These are phyloP conservation scores for Moelleriella libera DNA, from an alignment of 2,329 filamentous ascomycete genomes.

Conservation along the genomic window DNA sequence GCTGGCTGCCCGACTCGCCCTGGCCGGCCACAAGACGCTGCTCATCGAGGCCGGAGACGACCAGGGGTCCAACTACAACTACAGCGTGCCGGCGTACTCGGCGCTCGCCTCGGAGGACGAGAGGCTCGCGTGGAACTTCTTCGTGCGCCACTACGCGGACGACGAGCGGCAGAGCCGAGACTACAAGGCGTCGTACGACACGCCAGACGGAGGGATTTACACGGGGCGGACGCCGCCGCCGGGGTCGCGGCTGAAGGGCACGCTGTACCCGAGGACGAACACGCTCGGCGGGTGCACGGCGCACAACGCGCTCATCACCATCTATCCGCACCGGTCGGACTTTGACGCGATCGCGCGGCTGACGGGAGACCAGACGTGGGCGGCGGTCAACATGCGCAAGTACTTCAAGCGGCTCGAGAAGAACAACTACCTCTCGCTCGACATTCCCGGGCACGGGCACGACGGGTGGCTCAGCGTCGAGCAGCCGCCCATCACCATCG, in stretches of 20 bases:
- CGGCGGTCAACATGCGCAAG: conserved; percentile 41
- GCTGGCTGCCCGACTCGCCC: conserved; percentile 41
- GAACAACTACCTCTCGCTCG: conserved; percentile 26
- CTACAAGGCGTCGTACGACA: conserved; percentile 43
- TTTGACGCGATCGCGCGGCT: conserved; percentile 41
- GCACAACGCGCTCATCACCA: conserved; percentile 46
- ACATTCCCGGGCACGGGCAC: conserved; percentile 36
- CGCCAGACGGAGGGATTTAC: conserved; percentile 34
- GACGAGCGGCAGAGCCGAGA: conserved; percentile 36
- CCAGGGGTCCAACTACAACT: conserved; percentile 30
- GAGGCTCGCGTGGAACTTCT: conserved; percentile 47
- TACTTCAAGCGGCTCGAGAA: conserved; percentile 44
- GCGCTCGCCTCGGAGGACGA: conserved; percentile 34
- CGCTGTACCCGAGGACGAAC: conserved; percentile 30
- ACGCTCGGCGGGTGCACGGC: conserved; percentile 36
- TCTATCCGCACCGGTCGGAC: conserved; percentile 45
- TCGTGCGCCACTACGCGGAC: conserved; percentile 46
- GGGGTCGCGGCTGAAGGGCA: conserved; percentile 25
- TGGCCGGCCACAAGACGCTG: conserved; percentile 43
- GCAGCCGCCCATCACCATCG: conserved; percentile 33
- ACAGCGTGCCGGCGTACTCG: conserved; percentile 34
- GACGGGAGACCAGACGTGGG: conserved; percentile 48
- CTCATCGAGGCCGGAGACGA: conserved; percentile 50
- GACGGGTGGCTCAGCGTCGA: conserved; percentile 41
- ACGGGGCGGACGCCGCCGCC: conserved; percentile 22